A percentile compares a stretch with the other conserved stretches of the same genome.
Conservation (phyloP, 2,329 filamentous ascomycete genomes). For the Coniochaeta sp. region DNA sequence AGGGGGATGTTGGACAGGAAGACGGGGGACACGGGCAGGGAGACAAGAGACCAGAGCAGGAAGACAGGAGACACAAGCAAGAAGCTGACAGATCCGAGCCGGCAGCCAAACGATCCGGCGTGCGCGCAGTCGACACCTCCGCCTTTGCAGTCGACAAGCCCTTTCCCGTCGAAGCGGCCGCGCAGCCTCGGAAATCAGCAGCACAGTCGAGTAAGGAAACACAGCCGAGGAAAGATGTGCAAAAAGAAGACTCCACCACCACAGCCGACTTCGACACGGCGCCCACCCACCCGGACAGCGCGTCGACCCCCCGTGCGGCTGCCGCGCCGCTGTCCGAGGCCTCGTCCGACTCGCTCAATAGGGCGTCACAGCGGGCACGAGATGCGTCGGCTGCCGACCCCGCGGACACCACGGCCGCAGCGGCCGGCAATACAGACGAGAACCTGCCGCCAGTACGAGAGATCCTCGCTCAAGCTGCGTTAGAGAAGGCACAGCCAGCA, state of each 20-base stretch:
- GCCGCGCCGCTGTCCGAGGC: constrained; percentile 31
- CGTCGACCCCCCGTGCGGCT: constrained; percentile 8
- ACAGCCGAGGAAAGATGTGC: not conserved
- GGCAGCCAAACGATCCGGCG: constrained; percentile 6
- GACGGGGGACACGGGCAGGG: no score
- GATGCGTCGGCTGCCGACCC: constrained; percentile 21
- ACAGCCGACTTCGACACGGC: constrained; percentile 15
- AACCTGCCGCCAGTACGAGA: constrained; percentile 2
- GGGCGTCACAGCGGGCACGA: no score
- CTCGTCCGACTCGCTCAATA: constrained; percentile 33
- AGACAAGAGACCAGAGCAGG: no score
- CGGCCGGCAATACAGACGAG: no score
- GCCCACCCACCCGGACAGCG: constrained; percentile 11
- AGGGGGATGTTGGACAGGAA: no score
- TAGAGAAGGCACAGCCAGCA: no score
- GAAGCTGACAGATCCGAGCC: constrained; percentile 2
- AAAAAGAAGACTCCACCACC: constrained; percentile 7
- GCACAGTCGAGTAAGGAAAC: no score
- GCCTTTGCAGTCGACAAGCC: constrained; percentile 8
- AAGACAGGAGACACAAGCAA: no score
- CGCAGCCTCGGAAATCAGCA: no score
- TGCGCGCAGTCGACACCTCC: constrained; percentile 9
- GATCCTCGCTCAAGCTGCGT: no score
- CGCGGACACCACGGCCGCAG: no score
- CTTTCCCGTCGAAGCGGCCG: constrained; percentile 3